Percentiles rank a stretch among this genome's conserved stretches.
phyloP scores from a whole-genome alignment of 2,329 filamentous ascomycete species.

The Phaeosphaeria sp. region DNA sequence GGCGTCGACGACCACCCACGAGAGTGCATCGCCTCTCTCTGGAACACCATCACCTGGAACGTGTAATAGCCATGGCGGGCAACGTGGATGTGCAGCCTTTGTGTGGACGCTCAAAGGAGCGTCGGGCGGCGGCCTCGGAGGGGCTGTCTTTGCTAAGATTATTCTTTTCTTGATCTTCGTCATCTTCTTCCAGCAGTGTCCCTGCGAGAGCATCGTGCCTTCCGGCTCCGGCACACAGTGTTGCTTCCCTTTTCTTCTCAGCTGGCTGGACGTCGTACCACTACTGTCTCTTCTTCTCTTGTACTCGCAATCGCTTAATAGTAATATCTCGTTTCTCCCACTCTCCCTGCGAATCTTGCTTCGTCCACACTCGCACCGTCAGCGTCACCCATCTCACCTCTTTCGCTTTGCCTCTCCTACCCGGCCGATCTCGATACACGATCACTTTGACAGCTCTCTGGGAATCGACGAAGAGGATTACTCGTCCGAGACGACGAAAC shows the following conservation, averaged over 20 bases:
- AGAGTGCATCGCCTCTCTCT: conserved; percentile 30
- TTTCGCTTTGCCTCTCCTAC: background rate
- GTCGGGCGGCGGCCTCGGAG: conserved; percentile 11
- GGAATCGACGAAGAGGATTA: background rate
- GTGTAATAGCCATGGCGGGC: conserved; percentile 29
- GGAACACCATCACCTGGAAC: conserved; percentile 22
- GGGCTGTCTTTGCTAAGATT: conserved; percentile 14
- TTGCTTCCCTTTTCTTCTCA: conserved; percentile 18
- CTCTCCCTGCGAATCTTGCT: conserved; percentile 8
- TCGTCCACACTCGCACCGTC: background rate
- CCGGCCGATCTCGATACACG: background rate
- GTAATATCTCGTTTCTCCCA: conserved; percentile 9
- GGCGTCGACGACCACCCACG: conserved; percentile 35
- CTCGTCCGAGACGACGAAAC: background rate
- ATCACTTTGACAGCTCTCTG: background rate
- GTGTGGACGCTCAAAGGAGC: conserved; percentile 20
- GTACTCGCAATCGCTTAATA: conserved; percentile 13
- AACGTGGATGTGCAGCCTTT: conserved; percentile 11
- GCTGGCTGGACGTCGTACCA: conserved; percentile 6
- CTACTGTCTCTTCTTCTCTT: conserved; percentile 13
- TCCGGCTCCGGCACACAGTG: conserved; percentile 12
- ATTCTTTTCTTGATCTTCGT: conserved; percentile 21
- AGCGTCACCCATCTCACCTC: background rate
- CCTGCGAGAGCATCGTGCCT: conserved; percentile 23
- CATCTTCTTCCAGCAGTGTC: conserved; percentile 12